phyloP scores from a whole-genome alignment of 2,329 filamentous ascomycete species.

The Huntiella decipiens region DNA sequence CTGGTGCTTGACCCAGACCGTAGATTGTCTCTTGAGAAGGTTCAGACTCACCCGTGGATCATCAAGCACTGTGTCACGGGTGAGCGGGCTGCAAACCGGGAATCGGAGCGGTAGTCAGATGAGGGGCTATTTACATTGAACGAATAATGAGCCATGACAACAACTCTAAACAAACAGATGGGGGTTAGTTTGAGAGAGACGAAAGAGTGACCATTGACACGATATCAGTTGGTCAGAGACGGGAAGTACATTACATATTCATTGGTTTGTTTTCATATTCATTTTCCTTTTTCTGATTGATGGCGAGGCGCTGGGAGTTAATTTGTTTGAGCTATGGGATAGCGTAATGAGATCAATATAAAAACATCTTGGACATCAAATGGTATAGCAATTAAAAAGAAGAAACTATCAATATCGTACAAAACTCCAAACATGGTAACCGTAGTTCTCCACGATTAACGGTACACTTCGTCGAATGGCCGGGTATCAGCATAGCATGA shows the following conservation, averaged over 20 bases:
- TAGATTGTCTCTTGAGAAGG: conserved; percentile 72
- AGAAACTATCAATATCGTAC: not conserved
- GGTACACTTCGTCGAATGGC: conserved; percentile 93
- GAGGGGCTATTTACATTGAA: no score
- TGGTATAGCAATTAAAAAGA: conserved; percentile 1
- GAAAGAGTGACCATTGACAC: no score
- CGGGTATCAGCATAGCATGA: conserved; percentile 88
- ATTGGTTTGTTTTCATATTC: no score
- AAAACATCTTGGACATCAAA: not conserved
- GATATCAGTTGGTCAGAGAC: not conserved
- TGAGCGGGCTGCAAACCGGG: conserved; percentile 32
- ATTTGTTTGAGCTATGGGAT: no score
- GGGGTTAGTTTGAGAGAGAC: not conserved
- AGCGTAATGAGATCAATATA: no score
- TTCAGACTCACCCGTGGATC: conserved; percentile 88
- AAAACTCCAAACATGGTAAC: not conserved
- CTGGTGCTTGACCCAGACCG: conserved; percentile 89
- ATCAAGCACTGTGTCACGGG: conserved; percentile 72
- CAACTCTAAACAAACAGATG: no score
- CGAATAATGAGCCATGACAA: no score
- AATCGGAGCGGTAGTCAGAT: conserved; percentile 14
- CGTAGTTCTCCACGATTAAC: conserved; percentile 23
- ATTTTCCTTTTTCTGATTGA: no score
- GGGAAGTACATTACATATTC: not conserved
- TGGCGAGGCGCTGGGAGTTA: no score